Evolutionary conservation across 805 yeast genomes (phyloP).

Genomic region (Clavispora phyllophila): DNA sequence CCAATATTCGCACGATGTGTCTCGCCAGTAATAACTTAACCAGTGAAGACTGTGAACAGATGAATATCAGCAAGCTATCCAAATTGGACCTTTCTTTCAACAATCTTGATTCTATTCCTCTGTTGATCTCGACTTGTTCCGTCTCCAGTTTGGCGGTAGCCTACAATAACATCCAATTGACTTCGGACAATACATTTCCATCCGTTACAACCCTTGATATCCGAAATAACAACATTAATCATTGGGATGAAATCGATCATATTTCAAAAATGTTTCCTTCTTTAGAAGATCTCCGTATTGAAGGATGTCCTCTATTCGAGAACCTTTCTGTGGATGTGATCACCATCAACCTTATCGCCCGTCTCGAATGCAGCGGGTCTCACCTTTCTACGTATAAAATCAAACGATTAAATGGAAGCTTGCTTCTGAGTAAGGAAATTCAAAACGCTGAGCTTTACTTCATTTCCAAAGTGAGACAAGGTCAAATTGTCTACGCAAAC

Average conservation of each 20-base stretch:
- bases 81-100: slow-evolving; percentile 39
- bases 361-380: slow-evolving; percentile 25
- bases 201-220: slow-evolving; percentile 39
- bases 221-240: slow-evolving; percentile 41
- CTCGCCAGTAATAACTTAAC: slow-evolving; percentile 31
- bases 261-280: slow-evolving; percentile 34
- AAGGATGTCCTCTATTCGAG: slow-evolving; percentile 47
- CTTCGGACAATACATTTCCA: slow-evolving; percentile 1
- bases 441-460: slow-evolving; percentile 66
- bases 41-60: slow-evolving; percentile 12
- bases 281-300: slow-evolving; percentile 44
- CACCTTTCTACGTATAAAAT: neutral
- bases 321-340: slow-evolving; percentile 25
- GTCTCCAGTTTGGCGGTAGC: slow-evolving; percentile 26
- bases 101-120: slow-evolving; percentile 26
- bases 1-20: slow-evolving; percentile 27
- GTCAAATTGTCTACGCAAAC: slow-evolving; percentile 16
- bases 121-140: slow-evolving; percentile 1
- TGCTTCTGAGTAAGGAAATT: slow-evolving; percentile 43
- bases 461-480: slow-evolving; percentile 43
- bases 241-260: slow-evolving; percentile 48
- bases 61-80: slow-evolving; percentile 3
- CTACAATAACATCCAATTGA: slow-evolving; percentile 26
- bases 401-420: slow-evolving; percentile 53
- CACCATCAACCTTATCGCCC: slow-evolving; percentile 40